Evolutionary conservation across 2,329 filamentous ascomycete genomes (phyloP), one percentile per base, ranked within the genome.

Genomic region (Sarocladiaceae sp.): DNA sequence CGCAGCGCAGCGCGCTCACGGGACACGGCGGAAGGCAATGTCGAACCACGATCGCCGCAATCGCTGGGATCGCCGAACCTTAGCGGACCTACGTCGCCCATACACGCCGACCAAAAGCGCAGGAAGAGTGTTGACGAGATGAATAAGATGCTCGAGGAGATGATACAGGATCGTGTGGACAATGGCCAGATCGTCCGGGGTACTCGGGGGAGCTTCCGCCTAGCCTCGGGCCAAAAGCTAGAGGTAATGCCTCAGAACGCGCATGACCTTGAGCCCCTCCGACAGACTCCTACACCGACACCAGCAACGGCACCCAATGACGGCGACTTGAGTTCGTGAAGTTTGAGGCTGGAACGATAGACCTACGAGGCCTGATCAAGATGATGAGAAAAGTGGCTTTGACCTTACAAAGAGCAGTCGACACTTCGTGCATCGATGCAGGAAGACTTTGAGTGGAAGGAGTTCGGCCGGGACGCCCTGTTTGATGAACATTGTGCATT

Each of bases 71-170:
- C 42, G 11, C 41, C 42, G 12, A 23, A 37, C 21, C 24, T 32
- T 6, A 32, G 19, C 18, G 47, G 27, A 11, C 31, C 34, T n/a
- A 35, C n/a, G 3, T 52, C 47, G 72, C 39, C 52, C 23, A 33
- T 42, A 3, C 53, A 50, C 20, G 21, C 44, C n/a, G 56, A 63
- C n/a, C 74, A 74, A 43, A 20, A 10, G 51, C 74, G 76, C 41
- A 71, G 72, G 11, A 80, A 76, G 68, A 88, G 85, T 52, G 85
- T 93, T 26, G 89, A 95, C 54, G 90, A 95, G 64, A 90, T 96
- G 82, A 95, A 87, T 53, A 80, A 82, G 55, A 89, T 96, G 69
- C 76, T 96, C 20, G 91, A 97, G 56, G 88, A 95, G 65, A 96
- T 97, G 91, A 93, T 96, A 48, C 85, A 90, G 58, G 86, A 91